Conservation (phyloP, 1,139 yeast genomes). For the Candida glucosophila region DNA sequence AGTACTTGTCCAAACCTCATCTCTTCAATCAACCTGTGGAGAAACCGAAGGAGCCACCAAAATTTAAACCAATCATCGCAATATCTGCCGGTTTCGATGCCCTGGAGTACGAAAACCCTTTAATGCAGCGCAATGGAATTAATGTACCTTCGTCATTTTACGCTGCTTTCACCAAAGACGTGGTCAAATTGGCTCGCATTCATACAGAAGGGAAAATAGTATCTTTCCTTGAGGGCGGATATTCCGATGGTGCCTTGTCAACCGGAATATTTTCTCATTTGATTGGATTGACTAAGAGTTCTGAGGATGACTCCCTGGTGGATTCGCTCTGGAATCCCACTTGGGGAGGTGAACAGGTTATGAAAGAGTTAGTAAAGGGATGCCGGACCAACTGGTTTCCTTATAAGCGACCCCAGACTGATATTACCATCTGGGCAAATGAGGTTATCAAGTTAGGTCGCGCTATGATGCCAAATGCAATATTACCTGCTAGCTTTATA, state of each 20-base stretch:
- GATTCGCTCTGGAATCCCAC: conserved; percentile 51
- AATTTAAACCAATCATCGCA: conserved; percentile 62
- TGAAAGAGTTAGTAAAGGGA: conserved; percentile 61
- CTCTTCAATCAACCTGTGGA: conserved; percentile 14
- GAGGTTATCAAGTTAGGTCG: conserved; percentile 63
- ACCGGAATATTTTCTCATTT: conserved; percentile 78
- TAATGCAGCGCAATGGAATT: conserved; percentile 82
- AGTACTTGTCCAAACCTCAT: conserved; percentile 23
- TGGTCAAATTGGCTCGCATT: conserved; percentile 53
- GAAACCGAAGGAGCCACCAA: conserved; percentile 32
- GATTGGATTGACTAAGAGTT: conserved; percentile 47
- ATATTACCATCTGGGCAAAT: conserved; percentile 55
- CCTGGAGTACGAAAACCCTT: conserved; percentile 70
- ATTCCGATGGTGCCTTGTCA: conserved; percentile 73
- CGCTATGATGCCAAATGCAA: conserved; percentile 56
- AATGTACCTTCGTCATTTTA: conserved; percentile 80
- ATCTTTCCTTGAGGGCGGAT: conserved; percentile 80
- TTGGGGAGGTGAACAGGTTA: conserved; percentile 57
- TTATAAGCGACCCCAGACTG: conserved; percentile 37
- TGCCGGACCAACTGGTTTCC: conserved; percentile 64
- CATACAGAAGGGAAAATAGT: conserved; percentile 57
- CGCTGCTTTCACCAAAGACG: conserved; percentile 66
- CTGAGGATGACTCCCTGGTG: conserved; percentile 23
- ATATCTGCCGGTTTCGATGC: conserved; percentile 89
- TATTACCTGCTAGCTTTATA: conserved; percentile 31